Conservation (phyloP, 2,329 filamentous ascomycete genomes). For the Alternaria hordeiaustralica region DNA sequence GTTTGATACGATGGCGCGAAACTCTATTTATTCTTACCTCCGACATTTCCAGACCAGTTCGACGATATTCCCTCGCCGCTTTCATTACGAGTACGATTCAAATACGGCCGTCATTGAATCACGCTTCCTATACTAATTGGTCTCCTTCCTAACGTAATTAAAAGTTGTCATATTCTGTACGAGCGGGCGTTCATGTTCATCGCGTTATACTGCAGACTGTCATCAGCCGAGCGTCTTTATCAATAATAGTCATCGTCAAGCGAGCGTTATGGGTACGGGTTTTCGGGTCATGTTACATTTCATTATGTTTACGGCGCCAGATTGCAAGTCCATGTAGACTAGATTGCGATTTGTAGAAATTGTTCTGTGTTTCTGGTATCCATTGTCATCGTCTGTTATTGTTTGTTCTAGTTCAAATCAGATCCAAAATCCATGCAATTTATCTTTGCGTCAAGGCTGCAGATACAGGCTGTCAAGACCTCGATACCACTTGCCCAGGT, state of each 20-base stretch:
- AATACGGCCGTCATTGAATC: neutral
- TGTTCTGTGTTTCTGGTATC: neutral
- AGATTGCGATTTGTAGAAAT: constrained; percentile 2
- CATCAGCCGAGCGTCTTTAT: neutral
- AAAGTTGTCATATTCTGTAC: neutral
- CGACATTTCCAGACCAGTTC: neutral
- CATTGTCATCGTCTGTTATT: neutral
- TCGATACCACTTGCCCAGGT: neutral
- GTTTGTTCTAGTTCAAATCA: neutral
- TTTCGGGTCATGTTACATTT: neutral
- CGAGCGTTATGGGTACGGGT: neutral
- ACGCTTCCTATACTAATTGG: neutral
- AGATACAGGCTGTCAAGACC: neutral
- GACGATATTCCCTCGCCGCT: neutral
- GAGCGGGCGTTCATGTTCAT: neutral
- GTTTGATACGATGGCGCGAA: neutral
- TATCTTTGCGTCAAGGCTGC: neutral
- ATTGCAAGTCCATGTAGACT: constrained; percentile 7
- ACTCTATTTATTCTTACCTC: neutral
- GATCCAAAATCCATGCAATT: neutral
- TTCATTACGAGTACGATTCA: neutral
- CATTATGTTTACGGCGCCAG: neutral
- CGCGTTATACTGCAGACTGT: neutral
- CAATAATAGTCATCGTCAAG: neutral
- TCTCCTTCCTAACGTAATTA: neutral